Base-by-base conservation (phyloP, 176 grass and related monocot species). In the Thinopyrum elongatum region DNA sequence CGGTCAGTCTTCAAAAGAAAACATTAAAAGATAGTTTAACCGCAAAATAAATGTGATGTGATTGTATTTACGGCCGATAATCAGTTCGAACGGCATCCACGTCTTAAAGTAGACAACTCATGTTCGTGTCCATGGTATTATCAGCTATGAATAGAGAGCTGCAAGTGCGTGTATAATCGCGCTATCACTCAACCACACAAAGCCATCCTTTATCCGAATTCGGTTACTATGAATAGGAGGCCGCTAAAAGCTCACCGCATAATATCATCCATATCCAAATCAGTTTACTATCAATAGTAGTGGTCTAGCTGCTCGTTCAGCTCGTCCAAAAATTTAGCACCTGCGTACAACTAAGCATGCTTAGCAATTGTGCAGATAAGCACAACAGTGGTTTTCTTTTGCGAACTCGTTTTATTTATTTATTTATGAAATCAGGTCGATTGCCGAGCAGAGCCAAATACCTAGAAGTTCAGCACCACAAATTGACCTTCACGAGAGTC, bases 281-380 rank as follows among this genome's bases (percentile, higher is more conserved):
- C 3, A 21, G 36, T 87, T 87, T 79, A 87, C 89, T 87, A 90
- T 83, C 31, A 78, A 83, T 90, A 90, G 75, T 27, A 82, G 31
- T 68, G 62, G 61, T 46, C 12, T 65, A 35, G 19, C 63, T 67
- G 41, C 29, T 65, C 25, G 66, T 51, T 63, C 55, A 72, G 29
- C 55, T 67, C 17, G 2, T 25, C 21, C 29, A 82, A 10, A 17
- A 10, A 30, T 46, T 30, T 30, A 14, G 73, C n/a, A 22, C 7
- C 16, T 10, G 21, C 4, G 10, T 51, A 25, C 26, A 30, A 29
- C 26, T 30, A 75, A 75, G 14, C 72, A 51, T 4, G 19, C 29
- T 23, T 9, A 35, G 44, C 21, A 38, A 22, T 19, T 12, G 29
- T 15, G 5, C 47, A 66, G 46, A 28, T 1, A 12, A 67, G 33